Evolutionary conservation across 257 asterid genomes (phyloP), one percentile per base, ranked within the genome.

Genomic region (Forsythia viridissima): DNA sequence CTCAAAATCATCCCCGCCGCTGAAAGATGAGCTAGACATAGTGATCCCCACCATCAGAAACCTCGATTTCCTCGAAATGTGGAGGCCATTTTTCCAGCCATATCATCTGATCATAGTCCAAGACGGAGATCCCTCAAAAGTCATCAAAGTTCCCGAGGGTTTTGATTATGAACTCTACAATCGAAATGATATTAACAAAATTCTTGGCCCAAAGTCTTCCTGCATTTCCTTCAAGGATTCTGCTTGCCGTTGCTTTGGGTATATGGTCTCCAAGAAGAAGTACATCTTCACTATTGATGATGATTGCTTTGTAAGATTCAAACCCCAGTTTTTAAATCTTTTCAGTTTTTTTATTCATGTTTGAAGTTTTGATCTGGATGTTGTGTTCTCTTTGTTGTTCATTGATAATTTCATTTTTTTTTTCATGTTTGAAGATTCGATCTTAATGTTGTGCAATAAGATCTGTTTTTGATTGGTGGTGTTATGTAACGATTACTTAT

Each of bases 151-250:
- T 9, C 97, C 97, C 2, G 86, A 85, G 7, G 97, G 97, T 0
- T 92, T 88, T 76, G 94, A 92, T 36, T 90, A 92, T 44, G 97
- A 92, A 8, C 86, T 92, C 6, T 90, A 90, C 78, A 92, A 92
- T 48, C 89, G 97, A 0, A 88, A 92, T 63, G 94, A 92, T 55
- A 90, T 92, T 7, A 90, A 92, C 76, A 80, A 85, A 65, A 92
- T 92, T 78, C 74, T 92, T 8, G 97, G 94, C 1, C 94, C 91
- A 0, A 87, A 82, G 69, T 91, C 97, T 20, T 90, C 93, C n/a
- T 92, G 97, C 84, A 92, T 92, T 77, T 92, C 94, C 0, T 92
- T 92, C 85, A 92, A 92, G 85, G 97, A 92, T 55, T 90, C 94
- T 5, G 97, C 97, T 76, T 90, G 97, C 73, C 86, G 97, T 8